Evolutionary conservation across 225 moss, liverwort and hornwort species (phyloP).

Genomic region (Polytrichum commune): DNA sequence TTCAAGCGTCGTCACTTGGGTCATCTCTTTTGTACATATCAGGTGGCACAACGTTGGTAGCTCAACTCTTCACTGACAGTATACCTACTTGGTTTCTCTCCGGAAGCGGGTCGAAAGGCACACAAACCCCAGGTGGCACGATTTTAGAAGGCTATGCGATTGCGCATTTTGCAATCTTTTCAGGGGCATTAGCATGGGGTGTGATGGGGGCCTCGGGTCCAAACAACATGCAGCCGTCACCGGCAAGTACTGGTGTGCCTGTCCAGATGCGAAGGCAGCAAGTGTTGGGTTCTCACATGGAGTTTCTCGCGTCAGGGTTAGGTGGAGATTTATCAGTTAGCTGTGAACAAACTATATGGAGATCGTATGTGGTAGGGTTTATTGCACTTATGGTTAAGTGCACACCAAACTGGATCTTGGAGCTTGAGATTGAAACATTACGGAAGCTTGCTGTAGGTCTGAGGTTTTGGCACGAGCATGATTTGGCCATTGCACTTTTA

Average conservation of each 20-base stretch:
- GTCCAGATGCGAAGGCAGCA: constrained; percentile 56
- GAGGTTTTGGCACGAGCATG: constrained; percentile 92
- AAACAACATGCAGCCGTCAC: constrained; percentile 17
- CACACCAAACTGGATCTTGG: constrained; percentile 77
- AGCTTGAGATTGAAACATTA: constrained; percentile 70
- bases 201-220: constrained; percentile 35
- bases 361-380: constrained; percentile 80
- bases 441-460: constrained; percentile 68
- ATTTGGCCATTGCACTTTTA: constrained; percentile 80
- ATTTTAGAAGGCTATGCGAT: constrained; percentile 76
- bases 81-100: constrained; percentile 91
- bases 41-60: constrained; percentile 78
- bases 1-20: constrained; percentile 73
- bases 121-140: constrained; percentile 48
- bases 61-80: constrained; percentile 70
- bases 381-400: constrained; percentile 82
- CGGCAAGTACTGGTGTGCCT: constrained; percentile 58
- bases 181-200: constrained; percentile 90
- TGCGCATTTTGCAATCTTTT: constrained; percentile 77
- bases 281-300: constrained; percentile 71
- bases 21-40: constrained; percentile 77
- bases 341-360: constrained; percentile 74
- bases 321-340: constrained; percentile 63
- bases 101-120: constrained; percentile 37
- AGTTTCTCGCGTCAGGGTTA: constrained; percentile 73